Conservation (phyloP, 192 early-diverging fungal genomes). For the Funneliformis mosseae region DNA sequence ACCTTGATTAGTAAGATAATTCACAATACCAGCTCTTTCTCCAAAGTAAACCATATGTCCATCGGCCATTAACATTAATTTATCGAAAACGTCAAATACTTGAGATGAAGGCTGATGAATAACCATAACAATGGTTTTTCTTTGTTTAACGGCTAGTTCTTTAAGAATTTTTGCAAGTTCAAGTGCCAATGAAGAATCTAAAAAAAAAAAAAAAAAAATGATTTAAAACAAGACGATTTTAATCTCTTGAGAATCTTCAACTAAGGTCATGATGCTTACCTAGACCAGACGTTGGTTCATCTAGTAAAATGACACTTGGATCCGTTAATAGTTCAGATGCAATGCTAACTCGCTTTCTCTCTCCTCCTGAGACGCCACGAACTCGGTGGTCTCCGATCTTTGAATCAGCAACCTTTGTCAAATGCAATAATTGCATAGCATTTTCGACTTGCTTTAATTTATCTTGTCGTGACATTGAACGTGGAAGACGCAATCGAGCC, state of each 20-base stretch:
- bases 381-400: conserved; percentile 61
- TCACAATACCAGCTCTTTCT: not conserved
- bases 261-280: not conserved
- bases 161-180: conserved; percentile 19
- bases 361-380: conserved; percentile 76
- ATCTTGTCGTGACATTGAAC: conserved; percentile 42
- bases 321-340: conserved; percentile 74
- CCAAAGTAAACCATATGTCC: conserved; percentile 75
- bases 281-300: conserved; percentile 76
- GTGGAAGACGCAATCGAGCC: conserved; percentile 48
- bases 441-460: conserved; percentile 53
- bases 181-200: conserved; percentile 20
- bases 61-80: conserved; percentile 66
- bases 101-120: conserved; percentile 90
- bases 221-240: conserved; percentile 30
- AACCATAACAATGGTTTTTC: conserved; percentile 76
- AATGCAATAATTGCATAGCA: conserved; percentile 60
- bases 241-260: conserved; percentile 47
- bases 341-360: conserved; percentile 73
- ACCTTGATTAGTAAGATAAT: conserved; percentile 9
- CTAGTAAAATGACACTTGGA: conserved; percentile 66
- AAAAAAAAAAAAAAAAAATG: not conserved
- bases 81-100: conserved; percentile 73
- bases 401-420: conserved; percentile 70
- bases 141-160: conserved; percentile 1